Conservation (phyloP, 1,284 basidiomycete species). For the Pseudozyma flocculosa region DNA sequence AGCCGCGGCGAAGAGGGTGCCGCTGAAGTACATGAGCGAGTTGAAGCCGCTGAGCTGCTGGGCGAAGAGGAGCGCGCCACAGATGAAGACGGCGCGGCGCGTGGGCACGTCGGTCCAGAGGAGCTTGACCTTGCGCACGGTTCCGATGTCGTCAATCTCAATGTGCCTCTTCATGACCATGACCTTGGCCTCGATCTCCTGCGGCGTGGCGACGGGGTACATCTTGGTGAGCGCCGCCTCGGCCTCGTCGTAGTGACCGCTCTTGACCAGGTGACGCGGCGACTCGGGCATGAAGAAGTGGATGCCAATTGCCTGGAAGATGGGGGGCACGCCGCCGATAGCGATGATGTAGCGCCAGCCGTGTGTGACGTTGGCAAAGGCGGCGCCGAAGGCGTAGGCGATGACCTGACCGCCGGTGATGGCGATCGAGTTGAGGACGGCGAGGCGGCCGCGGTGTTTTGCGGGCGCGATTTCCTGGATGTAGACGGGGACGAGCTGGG, state of each 20-base stretch:
- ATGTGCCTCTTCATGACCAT: constrained; percentile 57
- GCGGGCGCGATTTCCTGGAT: constrained; percentile 60
- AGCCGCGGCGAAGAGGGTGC: constrained; percentile 55
- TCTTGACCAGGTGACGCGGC: constrained; percentile 56
- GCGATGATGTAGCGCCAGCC: constrained; percentile 60
- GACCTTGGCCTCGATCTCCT: constrained; percentile 57
- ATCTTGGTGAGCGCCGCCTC: constrained; percentile 43
- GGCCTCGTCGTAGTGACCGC: constrained; percentile 48
- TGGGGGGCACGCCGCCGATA: constrained; percentile 57
- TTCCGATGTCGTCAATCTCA: constrained; percentile 21
- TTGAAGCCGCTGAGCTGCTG: constrained; percentile 60
- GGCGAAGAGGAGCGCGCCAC: constrained; percentile 23
- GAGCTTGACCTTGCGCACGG: constrained; percentile 9
- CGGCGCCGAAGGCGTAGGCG: constrained; percentile 55
- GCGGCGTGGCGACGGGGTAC: constrained; percentile 48
- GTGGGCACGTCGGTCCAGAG: constrained; percentile 32
- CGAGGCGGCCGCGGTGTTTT: constrained; percentile 58
- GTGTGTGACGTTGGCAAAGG: constrained; percentile 34
- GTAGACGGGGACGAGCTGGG: constrained; percentile 58
- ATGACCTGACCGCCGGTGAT: constrained; percentile 60
- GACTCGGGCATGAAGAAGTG: constrained; percentile 58
- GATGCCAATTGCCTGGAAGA: constrained; percentile 52
- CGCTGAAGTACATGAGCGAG: constrained; percentile 58
- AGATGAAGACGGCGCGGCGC: constrained; percentile 26
- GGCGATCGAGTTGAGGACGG: constrained; percentile 58